These are phyloP conservation scores for Torulaspora globosa DNA, from an alignment of 1,139 yeast species.

Conservation along the genomic window DNA sequence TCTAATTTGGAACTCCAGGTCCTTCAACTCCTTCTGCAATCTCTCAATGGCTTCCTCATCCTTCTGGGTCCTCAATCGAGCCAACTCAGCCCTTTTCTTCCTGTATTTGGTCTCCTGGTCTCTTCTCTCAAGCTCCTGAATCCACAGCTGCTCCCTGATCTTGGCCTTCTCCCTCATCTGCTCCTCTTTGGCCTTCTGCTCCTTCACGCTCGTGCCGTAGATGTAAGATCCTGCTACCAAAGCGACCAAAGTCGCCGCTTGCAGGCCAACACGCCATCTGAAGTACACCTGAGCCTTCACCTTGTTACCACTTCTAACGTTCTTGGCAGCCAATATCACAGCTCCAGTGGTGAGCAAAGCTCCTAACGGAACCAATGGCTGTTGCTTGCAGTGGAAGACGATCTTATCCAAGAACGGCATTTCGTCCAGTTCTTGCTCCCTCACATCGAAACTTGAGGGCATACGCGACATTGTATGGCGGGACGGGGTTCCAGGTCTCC, in stretches of 20 bases:
- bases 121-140: conserved; percentile 84
- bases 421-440: conserved; percentile 28
- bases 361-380: conserved; percentile 80
- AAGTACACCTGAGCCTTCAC: conserved; percentile 79
- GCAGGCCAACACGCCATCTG: conserved; percentile 85
- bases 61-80: conserved; percentile 40
- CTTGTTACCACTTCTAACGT: conserved; percentile 68
- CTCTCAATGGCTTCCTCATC: conserved; percentile 32
- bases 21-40: conserved; percentile 30
- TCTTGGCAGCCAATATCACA: conserved; percentile 70
- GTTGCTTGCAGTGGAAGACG: conserved; percentile 53
- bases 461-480: conserved; percentile 33
- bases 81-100: conserved; percentile 50
- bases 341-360: conserved; percentile 76
- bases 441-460: conserved; percentile 39
- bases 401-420: conserved; percentile 38
- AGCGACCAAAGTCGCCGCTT: conserved; percentile 76
- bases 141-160: conserved; percentile 81
- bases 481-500: not conserved
- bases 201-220: conserved; percentile 44
- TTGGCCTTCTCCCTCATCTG: conserved; percentile 60
- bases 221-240: conserved; percentile 72
- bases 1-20: conserved; percentile 25
- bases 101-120: conserved; percentile 68
- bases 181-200: conserved; percentile 55